Conservation (phyloP, 2,329 filamentous ascomycete genomes). For the Penicillium olsonii region DNA sequence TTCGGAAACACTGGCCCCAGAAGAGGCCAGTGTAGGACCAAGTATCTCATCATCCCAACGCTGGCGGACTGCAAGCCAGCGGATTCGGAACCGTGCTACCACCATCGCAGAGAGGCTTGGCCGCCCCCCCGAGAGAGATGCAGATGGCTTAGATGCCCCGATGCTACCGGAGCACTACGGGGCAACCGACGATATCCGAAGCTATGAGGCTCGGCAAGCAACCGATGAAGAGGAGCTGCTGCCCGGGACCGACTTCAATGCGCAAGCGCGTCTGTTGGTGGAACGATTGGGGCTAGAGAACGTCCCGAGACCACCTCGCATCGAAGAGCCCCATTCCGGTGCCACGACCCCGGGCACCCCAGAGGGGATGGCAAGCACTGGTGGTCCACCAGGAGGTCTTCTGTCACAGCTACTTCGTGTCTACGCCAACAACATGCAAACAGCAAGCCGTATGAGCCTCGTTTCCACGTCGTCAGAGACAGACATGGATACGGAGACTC, state of each 20-base stretch:
- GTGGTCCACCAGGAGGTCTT: slow-evolving; percentile 52
- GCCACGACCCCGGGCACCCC: slow-evolving; percentile 16
- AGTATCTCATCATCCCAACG: slow-evolving; percentile 8
- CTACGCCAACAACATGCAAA: slow-evolving; percentile 55
- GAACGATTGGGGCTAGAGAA: slow-evolving; percentile 18
- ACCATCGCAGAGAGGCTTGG: slow-evolving; percentile 24
- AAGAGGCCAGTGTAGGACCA: slow-evolving; percentile 12
- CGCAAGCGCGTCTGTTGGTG: slow-evolving; percentile 25
- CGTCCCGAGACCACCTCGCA: not conserved
- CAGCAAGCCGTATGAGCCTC: slow-evolving; percentile 27
- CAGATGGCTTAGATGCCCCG: slow-evolving; percentile 23
- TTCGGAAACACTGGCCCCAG: not conserved
- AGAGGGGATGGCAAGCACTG: slow-evolving; percentile 16
- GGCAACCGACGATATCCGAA: slow-evolving; percentile 24
- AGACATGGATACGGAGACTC: slow-evolving; percentile 20
- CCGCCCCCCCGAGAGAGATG: slow-evolving; percentile 23
- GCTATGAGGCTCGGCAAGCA: slow-evolving; percentile 21
- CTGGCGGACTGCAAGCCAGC: slow-evolving; percentile 24
- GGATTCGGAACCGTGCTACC: slow-evolving; percentile 18
- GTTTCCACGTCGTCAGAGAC: slow-evolving; percentile 17
- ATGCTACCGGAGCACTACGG: slow-evolving; percentile 24
- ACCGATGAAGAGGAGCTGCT: slow-evolving; percentile 20
- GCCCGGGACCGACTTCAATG: slow-evolving; percentile 10
- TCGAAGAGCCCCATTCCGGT: slow-evolving; percentile 20
- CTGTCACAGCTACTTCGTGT: slow-evolving; percentile 69